phyloP scores from a whole-genome alignment of 306 rosid genomes.

The Geum urbanum region DNA sequence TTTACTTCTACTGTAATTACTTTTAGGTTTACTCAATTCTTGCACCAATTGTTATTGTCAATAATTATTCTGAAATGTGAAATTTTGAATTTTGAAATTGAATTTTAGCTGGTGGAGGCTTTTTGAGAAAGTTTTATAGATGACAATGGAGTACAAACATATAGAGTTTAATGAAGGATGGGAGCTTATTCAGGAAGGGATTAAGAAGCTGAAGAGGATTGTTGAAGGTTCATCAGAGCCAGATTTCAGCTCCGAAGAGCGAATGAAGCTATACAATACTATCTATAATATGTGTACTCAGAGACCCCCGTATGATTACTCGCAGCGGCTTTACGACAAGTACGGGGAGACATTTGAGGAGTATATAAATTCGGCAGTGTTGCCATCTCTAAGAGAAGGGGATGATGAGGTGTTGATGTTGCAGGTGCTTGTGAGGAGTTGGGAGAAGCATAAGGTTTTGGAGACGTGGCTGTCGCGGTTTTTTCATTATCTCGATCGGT shows the following conservation, averaged over 20 bases:
- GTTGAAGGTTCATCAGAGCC: background rate
- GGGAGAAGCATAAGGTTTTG: constrained; percentile 40
- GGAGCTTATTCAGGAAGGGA: constrained; percentile 14
- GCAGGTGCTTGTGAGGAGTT: constrained; percentile 53
- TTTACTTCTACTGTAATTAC: background rate
- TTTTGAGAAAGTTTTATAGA: background rate
- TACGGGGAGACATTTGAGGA: constrained; percentile 29
- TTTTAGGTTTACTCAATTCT: background rate
- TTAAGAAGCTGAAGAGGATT: constrained; percentile 23
- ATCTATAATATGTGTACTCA: constrained; percentile 50
- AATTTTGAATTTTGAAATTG: background rate
- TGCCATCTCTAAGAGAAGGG: constrained; percentile 48
- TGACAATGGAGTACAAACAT: background rate
- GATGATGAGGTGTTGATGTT: constrained; percentile 46
- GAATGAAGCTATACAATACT: constrained; percentile 18
- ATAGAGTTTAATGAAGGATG: constrained; percentile 8
- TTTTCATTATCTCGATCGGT: constrained; percentile 31
- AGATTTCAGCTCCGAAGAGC: background rate
- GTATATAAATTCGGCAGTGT: constrained; percentile 33
- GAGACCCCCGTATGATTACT: constrained; percentile 30
- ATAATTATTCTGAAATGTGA: background rate
- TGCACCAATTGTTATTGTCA: background rate
- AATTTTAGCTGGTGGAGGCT: background rate
- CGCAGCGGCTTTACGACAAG: constrained; percentile 41
- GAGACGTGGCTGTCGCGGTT: constrained; percentile 32